Evolutionary conservation across 805 yeast species (phyloP).

Genomic region (Sugiyamaella mastotermitis): DNA sequence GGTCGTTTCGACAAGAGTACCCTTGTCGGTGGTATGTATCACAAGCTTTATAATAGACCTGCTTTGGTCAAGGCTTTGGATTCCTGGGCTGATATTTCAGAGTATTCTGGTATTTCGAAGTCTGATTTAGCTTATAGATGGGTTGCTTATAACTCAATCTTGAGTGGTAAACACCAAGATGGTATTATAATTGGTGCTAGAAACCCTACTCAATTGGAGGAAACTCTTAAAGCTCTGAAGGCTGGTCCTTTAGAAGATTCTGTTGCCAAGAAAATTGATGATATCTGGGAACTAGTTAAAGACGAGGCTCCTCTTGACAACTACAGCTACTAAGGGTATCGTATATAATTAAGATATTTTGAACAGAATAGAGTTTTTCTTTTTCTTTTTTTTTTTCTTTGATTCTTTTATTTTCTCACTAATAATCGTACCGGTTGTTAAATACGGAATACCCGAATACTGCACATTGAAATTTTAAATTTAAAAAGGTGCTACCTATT

Average conservation of each 20-base stretch:
- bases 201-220: constrained; percentile 16
- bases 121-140: constrained; percentile 24
- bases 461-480: too few species aligned
- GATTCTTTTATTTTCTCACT: too few species aligned
- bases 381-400: too few species aligned
- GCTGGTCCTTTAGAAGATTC: constrained; percentile 23
- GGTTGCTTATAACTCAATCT: constrained; percentile 19
- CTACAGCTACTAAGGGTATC: constrained; percentile 5
- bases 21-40: constrained; percentile 17
- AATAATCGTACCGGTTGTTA: too few species aligned
- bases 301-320: constrained; percentile 23
- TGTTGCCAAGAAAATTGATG: constrained; percentile 20
- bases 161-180: constrained; percentile 18
- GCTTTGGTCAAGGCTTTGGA: constrained; percentile 19
- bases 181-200: constrained; percentile 23
- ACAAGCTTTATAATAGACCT: constrained; percentile 18
- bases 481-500: too few species aligned
- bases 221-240: constrained; percentile 18
- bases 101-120: constrained; percentile 15
- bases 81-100: constrained; percentile 17
- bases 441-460: too few species aligned
- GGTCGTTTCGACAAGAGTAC: constrained; percentile 18
- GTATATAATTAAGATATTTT: background rate
- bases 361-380: too few species aligned
- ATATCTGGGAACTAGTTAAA: constrained; percentile 20